Evolutionary conservation across 805 yeast genomes (phyloP), one percentile per base, ranked within the genome.

Genomic region (Lachancea cidri): DNA sequence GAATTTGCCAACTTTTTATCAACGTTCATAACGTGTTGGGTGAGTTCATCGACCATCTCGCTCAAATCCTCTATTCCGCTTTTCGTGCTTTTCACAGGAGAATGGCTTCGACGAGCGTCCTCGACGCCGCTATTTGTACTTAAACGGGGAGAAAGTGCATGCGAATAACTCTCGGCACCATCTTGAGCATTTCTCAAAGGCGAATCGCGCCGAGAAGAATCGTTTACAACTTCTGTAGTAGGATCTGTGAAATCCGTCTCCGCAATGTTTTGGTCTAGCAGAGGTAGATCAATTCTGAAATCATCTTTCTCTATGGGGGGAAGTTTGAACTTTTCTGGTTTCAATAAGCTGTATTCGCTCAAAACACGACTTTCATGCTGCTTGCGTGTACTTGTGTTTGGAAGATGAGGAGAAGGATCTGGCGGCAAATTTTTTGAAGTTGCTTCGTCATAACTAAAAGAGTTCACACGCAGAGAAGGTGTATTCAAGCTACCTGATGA

Each of bases 11-110:
- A 15, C 19, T 52, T 54, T 8, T 30, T 39, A 36, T 49, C 55
- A 11, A 54, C 57, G 5, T 52, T 37, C 27, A 48, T 45, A 17
- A 57, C 58, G 34, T 54, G 54, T 1, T 31, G 19, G 14, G 18
- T 36, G 9, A 66, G 49, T 13, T 63, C 51, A 36, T 66, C 68
- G 17, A 67, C 66, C 66, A 67, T 62, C 13, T 57, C 53, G 4
- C 54, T 54, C 35, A 70, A 39, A 29, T 58, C 65, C 20, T 63
- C 65, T 18, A 64, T 52, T 5, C 36, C 15, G 27, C 17, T 19
- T 11, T 24, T 35, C n/a, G 38, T 30, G 15, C 17, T 19, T 14
- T 13, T 14, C 7, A 29, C 32, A 6, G 32, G 32, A 14, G 32
- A 29, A 8, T 29, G 32, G 6, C 7, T 29, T 22, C 27, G 27